Percentiles rank a stretch among this genome's conserved stretches.
These are phyloP conservation scores for Dichotomocladium elegans DNA, from an alignment of 371 early-diverging fungal genomes.

Conservation along the genomic window DNA sequence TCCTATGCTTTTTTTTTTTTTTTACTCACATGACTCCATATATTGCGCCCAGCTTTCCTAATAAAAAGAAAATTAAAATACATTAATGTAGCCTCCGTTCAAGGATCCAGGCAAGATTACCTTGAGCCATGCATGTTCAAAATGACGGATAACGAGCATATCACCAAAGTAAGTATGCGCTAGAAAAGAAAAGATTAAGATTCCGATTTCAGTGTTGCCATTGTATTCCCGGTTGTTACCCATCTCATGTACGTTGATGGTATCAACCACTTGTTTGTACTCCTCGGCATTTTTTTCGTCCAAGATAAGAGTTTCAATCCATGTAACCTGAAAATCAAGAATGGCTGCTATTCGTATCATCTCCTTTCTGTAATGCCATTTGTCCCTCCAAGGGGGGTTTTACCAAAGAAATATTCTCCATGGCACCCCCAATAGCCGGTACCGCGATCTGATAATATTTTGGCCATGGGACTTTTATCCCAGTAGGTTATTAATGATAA, in stretches of 20 bases:
- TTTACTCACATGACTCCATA: constrained; percentile 33
- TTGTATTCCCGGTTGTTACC: constrained; percentile 10
- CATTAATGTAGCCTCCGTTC: no score
- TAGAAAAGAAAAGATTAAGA: not conserved
- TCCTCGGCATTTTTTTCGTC: constrained; percentile 33
- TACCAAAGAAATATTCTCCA: constrained; percentile 60
- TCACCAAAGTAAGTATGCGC: constrained; percentile 64
- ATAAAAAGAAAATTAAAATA: no score
- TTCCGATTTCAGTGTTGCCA: not conserved
- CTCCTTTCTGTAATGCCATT: not conserved
- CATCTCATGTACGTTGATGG: constrained; percentile 60
- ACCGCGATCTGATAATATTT: constrained; percentile 54
- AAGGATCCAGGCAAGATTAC: no score
- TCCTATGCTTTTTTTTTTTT: not conserved
- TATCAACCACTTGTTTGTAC: constrained; percentile 15
- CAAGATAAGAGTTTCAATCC: constrained; percentile 22
- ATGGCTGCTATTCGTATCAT: not conserved
- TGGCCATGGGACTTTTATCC: constrained; percentile 58
- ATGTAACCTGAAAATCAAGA: constrained; percentile 14
- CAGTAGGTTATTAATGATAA: no score
- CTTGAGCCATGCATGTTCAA: constrained; percentile 67
- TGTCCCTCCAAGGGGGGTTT: no score
- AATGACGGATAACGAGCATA: constrained; percentile 52
- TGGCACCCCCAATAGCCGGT: constrained; percentile 44
- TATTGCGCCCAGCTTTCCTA: constrained; percentile 61